These are phyloP conservation scores for Orbilia oligospora DNA, from an alignment of 2,329 filamentous ascomycete genomes.

Conservation along the genomic window DNA sequence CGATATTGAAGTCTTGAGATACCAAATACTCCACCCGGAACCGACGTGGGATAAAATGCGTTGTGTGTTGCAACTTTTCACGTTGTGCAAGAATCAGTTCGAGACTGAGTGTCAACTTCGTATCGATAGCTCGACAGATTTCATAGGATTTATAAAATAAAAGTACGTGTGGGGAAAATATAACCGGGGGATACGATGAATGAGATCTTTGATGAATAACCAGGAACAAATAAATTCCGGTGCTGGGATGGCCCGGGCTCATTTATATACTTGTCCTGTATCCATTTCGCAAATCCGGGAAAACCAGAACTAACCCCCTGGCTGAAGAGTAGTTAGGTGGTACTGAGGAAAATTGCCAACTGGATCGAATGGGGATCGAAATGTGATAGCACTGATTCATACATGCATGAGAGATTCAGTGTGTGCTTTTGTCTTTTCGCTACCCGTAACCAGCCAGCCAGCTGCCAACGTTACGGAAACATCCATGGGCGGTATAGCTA, in stretches of 20 bases:
- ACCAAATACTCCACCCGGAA: background rate
- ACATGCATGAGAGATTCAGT: background rate
- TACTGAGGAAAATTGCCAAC: background rate
- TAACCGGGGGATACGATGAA: too few relatives aligned
- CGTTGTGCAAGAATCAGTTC: too few relatives aligned
- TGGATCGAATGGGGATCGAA: slow-evolving; percentile 3
- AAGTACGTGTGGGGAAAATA: background rate
- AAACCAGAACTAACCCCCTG: too few relatives aligned
- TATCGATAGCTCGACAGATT: background rate
- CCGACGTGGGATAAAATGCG: background rate
- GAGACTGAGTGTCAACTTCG: too few relatives aligned
- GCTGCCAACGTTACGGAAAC: background rate
- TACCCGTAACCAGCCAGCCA: background rate
- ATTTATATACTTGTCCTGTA: slow-evolving; percentile 18
- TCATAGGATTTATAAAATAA: too few relatives aligned
- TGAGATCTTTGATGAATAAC: background rate
- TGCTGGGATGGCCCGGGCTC: background rate
- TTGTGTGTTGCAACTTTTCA: background rate
- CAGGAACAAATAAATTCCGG: slow-evolving; percentile 1
- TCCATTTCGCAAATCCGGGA: background rate
- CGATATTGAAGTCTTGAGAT: too few relatives aligned
- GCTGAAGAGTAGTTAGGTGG: background rate
- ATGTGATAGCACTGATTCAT: background rate
- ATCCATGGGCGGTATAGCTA: too few relatives aligned
- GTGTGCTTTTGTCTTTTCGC: background rate